Percentiles rank a stretch among this genome's conserved stretches.
Conservation (phyloP, 805 yeast genomes). For the Tetrapisispora pingtungensis region DNA sequence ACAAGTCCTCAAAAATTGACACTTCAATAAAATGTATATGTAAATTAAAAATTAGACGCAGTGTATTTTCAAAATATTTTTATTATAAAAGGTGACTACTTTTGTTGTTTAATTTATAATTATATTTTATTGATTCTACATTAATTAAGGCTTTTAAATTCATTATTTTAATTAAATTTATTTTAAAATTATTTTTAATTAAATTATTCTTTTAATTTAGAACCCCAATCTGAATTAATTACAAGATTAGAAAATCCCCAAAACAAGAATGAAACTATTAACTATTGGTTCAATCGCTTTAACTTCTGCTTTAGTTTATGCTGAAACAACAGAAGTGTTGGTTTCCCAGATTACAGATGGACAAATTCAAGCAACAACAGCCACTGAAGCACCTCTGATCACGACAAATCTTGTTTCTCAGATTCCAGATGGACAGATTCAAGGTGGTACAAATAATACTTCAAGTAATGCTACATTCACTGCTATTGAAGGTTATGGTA, state of each 20-base stretch:
- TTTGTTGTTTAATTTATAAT: no score
- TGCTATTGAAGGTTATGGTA: constrained; percentile 3
- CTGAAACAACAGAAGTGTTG: background rate
- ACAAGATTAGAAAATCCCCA: background rate
- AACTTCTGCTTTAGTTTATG: background rate
- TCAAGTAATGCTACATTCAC: background rate
- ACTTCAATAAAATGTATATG: no score
- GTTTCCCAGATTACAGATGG: constrained; percentile 4
- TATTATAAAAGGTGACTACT: no score
- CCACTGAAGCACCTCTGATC: background rate
- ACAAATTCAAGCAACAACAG: constrained; percentile 1
- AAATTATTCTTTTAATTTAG: background rate
- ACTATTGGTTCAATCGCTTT: background rate
- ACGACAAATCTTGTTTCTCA: constrained; percentile 1
- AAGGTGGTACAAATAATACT: background rate
- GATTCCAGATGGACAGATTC: constrained; percentile 4
- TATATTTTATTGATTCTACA: no score
- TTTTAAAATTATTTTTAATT: background rate
- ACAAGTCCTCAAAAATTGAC: background rate
- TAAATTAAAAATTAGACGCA: no score
- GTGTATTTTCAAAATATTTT: no score
- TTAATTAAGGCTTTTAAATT: no score
- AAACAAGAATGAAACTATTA: constrained; percentile 1
- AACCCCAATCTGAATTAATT: background rate
- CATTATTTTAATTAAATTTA: background rate